Percentiles rank a stretch among this genome's conserved stretches.
These are phyloP conservation scores for Trichoderma guizhouense DNA, from an alignment of 2,329 filamentous ascomycete genomes.

Conservation along the genomic window DNA sequence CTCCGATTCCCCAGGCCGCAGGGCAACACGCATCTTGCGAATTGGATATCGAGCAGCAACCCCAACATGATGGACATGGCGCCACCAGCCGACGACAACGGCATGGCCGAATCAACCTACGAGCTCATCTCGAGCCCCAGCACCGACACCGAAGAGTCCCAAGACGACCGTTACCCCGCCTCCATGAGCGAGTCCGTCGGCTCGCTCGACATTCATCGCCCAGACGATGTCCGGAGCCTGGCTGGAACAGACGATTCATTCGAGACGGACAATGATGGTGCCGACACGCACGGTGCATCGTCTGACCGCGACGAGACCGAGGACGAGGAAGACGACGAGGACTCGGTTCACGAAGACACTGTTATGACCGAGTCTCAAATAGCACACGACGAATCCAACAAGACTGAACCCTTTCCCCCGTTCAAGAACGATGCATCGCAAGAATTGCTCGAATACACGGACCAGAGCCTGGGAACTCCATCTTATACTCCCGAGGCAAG, in stretches of 20 bases:
- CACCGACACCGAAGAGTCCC: slow-evolving; percentile 53
- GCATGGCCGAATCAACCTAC: slow-evolving; percentile 54
- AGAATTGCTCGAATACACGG: slow-evolving; percentile 46
- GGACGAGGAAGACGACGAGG: slow-evolving; percentile 18
- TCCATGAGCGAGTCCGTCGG: slow-evolving; percentile 49
- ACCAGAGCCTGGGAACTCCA: slow-evolving; percentile 45
- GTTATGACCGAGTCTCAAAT: slow-evolving; percentile 13
- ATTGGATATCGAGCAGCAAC: slow-evolving; percentile 57
- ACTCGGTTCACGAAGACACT: slow-evolving; percentile 16
- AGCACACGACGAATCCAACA: slow-evolving; percentile 7
- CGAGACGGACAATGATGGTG: slow-evolving; percentile 41
- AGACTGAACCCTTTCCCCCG: slow-evolving; percentile 28
- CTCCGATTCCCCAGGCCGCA: slow-evolving; percentile 56
- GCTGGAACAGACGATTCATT: slow-evolving; percentile 47
- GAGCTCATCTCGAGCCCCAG: slow-evolving; percentile 48
- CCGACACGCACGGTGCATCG: slow-evolving; percentile 19
- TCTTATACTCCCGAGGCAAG: slow-evolving; percentile 38
- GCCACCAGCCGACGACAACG: slow-evolving; percentile 46
- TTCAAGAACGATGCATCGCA: slow-evolving; percentile 34
- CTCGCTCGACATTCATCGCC: slow-evolving; percentile 46
- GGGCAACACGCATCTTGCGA: slow-evolving; percentile 53
- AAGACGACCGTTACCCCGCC: slow-evolving; percentile 47
- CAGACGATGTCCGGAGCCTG: slow-evolving; percentile 52
- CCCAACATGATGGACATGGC: slow-evolving; percentile 54
- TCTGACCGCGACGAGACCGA: slow-evolving; percentile 14